phyloP scores from a whole-genome alignment of 306 rosid species.

The Vigna radiata region DNA sequence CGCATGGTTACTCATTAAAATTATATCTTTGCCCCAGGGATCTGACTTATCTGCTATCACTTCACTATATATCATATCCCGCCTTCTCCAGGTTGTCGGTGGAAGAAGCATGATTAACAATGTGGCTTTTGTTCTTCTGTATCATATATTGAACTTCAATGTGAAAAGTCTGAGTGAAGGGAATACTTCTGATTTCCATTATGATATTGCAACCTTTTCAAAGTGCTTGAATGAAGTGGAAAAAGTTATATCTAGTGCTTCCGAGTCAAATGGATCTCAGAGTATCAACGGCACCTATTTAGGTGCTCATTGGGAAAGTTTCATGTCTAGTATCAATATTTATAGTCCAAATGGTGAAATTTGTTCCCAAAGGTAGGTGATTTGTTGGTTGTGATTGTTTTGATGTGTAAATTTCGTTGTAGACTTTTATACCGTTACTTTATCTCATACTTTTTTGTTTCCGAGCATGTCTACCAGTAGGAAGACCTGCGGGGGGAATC shows the following conservation, averaged over 20 bases:
- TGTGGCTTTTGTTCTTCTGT: constrained; percentile 64
- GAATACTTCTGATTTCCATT: constrained; percentile 40
- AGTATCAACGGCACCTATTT: constrained; percentile 36
- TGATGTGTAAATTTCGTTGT: background rate
- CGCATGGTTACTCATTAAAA: constrained; percentile 41
- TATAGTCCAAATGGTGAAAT: constrained; percentile 33
- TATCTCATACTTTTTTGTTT: constrained; percentile 25
- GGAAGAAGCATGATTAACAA: constrained; percentile 62
- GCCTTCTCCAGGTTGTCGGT: constrained; percentile 83
- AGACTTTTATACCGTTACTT: constrained; percentile 20
- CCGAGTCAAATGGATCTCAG: constrained; percentile 55
- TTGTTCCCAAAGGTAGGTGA: constrained; percentile 59
- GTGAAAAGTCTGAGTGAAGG: constrained; percentile 46
- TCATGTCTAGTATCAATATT: constrained; percentile 41
- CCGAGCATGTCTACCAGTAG: background rate
- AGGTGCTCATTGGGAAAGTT: constrained; percentile 43
- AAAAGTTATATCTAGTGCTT: constrained; percentile 41
- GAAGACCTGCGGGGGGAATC: background rate
- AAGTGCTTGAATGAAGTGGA: constrained; percentile 55
- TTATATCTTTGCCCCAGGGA: constrained; percentile 54
- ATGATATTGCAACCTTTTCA: constrained; percentile 44
- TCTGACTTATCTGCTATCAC: constrained; percentile 64
- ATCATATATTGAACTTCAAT: constrained; percentile 53
- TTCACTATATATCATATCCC: constrained; percentile 65
- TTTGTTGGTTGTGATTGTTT: constrained; percentile 23